These are phyloP conservation scores for Penicillium sp. DNA, from an alignment of 2,329 filamentous ascomycete genomes.

Conservation along the genomic window DNA sequence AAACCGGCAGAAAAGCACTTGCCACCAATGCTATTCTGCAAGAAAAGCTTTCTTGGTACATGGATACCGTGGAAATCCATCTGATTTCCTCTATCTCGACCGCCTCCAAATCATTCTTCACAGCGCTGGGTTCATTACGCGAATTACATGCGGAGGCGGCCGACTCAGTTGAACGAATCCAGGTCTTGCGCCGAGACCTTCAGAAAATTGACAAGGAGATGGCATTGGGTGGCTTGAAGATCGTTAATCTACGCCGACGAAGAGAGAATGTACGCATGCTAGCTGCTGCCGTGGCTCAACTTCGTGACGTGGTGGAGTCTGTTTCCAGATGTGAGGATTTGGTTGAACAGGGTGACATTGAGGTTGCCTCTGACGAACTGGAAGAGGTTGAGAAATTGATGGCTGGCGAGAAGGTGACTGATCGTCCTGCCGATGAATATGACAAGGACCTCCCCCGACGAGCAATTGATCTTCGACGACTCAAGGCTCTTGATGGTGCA, in stretches of 20 bases:
- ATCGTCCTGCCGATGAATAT: constrained; percentile 26
- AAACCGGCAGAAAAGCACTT: constrained; percentile 71
- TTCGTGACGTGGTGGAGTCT: constrained; percentile 74
- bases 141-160: constrained; percentile 90
- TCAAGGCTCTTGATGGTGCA: constrained; percentile 78
- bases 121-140: constrained; percentile 83
- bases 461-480: constrained; percentile 69
- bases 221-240: constrained; percentile 77
- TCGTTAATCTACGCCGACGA: constrained; percentile 78
- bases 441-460: constrained; percentile 30
- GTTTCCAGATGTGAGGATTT: constrained; percentile 75
- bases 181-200: constrained; percentile 75
- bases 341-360: constrained; percentile 80
- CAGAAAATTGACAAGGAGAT: constrained; percentile 81
- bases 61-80: constrained; percentile 98
- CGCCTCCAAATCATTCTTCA: constrained; percentile 94
- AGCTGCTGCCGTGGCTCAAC: constrained; percentile 77
- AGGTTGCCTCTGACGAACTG: constrained; percentile 75
- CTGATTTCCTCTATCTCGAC: constrained; percentile 94
- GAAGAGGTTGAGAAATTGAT: constrained; percentile 78
- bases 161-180: constrained; percentile 85
- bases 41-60: constrained; percentile 98
- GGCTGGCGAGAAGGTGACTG: constrained; percentile 62
- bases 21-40: constrained; percentile 97
- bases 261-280: constrained; percentile 83